Conservation (phyloP, 345 rosid species). For the Lepidium sativum region DNA sequence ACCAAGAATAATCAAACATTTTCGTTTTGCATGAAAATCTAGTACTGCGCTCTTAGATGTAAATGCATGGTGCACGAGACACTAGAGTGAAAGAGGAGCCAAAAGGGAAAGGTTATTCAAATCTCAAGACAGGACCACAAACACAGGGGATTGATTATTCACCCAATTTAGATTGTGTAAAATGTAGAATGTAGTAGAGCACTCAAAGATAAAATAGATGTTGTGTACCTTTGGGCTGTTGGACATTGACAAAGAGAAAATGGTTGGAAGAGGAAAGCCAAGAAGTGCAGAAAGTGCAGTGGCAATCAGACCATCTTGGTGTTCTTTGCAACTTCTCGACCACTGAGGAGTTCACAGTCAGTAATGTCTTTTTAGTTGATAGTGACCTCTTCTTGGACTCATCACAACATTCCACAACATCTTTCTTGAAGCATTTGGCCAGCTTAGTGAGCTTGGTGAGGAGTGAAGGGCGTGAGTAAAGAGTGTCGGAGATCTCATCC, state of each 20-base stretch:
- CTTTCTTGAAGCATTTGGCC: constrained; percentile 36
- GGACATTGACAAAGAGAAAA: constrained; percentile 66
- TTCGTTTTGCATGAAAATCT: background rate
- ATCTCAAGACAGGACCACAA: background rate
- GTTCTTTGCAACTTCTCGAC: constrained; percentile 50
- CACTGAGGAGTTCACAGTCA: constrained; percentile 51
- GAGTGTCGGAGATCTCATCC: constrained; percentile 92
- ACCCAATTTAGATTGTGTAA: background rate
- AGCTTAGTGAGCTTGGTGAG: constrained; percentile 52
- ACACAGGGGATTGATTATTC: background rate
- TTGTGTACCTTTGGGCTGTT: constrained; percentile 46
- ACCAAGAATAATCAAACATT: background rate
- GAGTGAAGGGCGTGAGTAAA: constrained; percentile 58
- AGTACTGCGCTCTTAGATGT: background rate
- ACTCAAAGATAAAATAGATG: background rate
- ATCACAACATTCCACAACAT: constrained; percentile 25
- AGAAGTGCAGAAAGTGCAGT: constrained; percentile 60
- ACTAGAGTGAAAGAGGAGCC: constrained; percentile 9
- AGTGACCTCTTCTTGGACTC: constrained; percentile 23
- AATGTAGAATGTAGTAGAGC: constrained; percentile 7
- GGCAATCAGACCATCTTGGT: constrained; percentile 96
- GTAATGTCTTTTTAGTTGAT: constrained; percentile 30
- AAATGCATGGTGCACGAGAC: constrained; percentile 24
- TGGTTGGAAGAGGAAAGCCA: constrained; percentile 59
- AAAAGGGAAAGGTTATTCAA: background rate